Evolutionary conservation across 73 alveolate species (phyloP).

Genomic region (Paramecium primaurelia): DNA sequence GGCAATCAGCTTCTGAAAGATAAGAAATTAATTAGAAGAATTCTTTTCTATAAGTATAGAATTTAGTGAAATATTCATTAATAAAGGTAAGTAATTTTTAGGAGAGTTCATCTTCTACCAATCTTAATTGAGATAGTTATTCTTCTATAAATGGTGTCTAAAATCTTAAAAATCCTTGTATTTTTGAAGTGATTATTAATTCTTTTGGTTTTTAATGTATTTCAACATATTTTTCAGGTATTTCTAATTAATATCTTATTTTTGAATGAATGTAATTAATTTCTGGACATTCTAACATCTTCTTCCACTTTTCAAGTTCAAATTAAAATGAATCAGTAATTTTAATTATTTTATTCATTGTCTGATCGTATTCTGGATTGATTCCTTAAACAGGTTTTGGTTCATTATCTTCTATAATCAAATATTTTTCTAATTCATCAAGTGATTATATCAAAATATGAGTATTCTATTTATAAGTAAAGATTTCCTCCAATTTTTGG

Average conservation of each 20-base stretch:
- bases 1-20: background rate
- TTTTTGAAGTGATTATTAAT: constrained; percentile 75
- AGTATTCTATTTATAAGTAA: constrained; percentile 47
- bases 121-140: constrained; percentile 65
- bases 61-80: constrained; percentile 56
- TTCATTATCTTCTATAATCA: background rate
- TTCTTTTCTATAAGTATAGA: constrained; percentile 63
- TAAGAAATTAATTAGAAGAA: constrained; percentile 23
- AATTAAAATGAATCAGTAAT: constrained; percentile 7
- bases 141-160: constrained; percentile 64
- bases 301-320: constrained; percentile 48
- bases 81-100: constrained; percentile 68
- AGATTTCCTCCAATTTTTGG: constrained; percentile 19
- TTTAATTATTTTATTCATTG: constrained; percentile 48
- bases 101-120: constrained; percentile 64
- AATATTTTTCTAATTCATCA: background rate
- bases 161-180: constrained; percentile 68
- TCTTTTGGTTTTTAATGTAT: constrained; percentile 71
- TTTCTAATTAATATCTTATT: constrained; percentile 74
- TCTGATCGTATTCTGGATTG: constrained; percentile 69
- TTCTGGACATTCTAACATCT: constrained; percentile 22
- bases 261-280: constrained; percentile 69
- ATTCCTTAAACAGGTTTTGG: constrained; percentile 72
- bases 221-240: constrained; percentile 69
- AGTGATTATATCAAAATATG: background rate